A percentile compares a stretch with the other conserved stretches of the same genome.
Evolutionary conservation across 148 eudicot species (phyloP).

Genomic region (Camellia sinensis): DNA sequence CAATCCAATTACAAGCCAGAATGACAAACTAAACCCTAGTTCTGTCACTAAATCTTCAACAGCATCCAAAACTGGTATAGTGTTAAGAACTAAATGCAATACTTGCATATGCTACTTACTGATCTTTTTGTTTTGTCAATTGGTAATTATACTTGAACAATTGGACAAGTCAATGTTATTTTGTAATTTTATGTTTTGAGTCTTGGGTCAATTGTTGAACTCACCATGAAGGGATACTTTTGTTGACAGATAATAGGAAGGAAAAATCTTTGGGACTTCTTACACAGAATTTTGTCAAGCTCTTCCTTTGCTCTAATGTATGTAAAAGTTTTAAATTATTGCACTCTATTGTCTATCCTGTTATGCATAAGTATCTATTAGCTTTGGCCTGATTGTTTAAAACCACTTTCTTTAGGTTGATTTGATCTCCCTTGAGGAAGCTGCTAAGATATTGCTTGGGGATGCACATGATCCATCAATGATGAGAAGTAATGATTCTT

Average conservation of each 20-base stretch:
- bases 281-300: constrained; percentile 91
- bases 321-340: constrained; percentile 18
- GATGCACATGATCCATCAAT: constrained; percentile 61
- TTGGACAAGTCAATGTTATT: not conserved
- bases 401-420: constrained; percentile 46
- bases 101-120: not conserved
- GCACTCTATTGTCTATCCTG: not conserved
- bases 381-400: not conserved
- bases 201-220: not conserved
- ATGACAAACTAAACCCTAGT: constrained; percentile 42
- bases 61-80: constrained; percentile 61
- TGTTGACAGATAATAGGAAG: constrained; percentile 66
- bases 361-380: not conserved
- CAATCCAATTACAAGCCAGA: constrained; percentile 52
- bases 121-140: not conserved
- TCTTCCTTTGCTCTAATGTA: constrained; percentile 83
- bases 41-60: constrained; percentile 31
- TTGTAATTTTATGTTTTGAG: not conserved
- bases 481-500: constrained; percentile 64
- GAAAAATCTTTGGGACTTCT: constrained; percentile 94
- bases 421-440: constrained; percentile 83
- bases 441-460: constrained; percentile 85
- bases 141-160: not conserved
- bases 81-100: not conserved
- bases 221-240: not conserved